Evolutionary conservation across 2,329 filamentous ascomycete genomes (phyloP).

Genomic region (Colletotrichum tamarilloi): DNA sequence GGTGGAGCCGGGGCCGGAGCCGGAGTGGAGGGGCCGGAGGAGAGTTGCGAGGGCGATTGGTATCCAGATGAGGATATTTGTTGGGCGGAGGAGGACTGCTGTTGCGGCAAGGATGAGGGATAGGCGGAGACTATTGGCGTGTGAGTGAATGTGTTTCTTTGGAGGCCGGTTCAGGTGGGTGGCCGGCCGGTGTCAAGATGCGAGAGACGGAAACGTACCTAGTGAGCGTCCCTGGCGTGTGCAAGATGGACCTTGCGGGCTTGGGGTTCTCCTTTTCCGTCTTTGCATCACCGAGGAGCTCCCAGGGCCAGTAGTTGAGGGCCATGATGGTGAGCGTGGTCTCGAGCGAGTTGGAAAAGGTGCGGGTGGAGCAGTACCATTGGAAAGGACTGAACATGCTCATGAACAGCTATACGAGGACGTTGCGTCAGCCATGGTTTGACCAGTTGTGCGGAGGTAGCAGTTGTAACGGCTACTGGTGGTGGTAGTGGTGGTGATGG

Average conservation of each 20-base stretch:
- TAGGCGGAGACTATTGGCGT: constrained; percentile 52
- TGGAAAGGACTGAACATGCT: constrained; percentile 88
- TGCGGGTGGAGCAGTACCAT: constrained; percentile 94
- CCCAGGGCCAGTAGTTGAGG: constrained; percentile 89
- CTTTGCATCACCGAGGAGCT: constrained; percentile 62
- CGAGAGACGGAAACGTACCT: not conserved
- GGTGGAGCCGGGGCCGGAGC: constrained; percentile 46
- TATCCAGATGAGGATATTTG: constrained; percentile 88
- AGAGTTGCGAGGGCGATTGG: constrained; percentile 65
- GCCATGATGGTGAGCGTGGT: constrained; percentile 86
- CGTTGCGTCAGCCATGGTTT: too few relatives aligned
- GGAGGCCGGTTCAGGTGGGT: too few relatives aligned
- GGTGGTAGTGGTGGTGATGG: too few relatives aligned
- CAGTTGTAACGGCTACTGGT: too few relatives aligned
- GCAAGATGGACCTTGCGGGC: constrained; percentile 42
- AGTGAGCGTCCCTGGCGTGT: constrained; percentile 44
- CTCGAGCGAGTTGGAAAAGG: constrained; percentile 94
- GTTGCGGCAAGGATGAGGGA: constrained; percentile 82
- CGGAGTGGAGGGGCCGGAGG: constrained; percentile 48
- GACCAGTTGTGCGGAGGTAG: too few relatives aligned
- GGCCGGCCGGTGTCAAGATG: not conserved
- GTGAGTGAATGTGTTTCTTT: not conserved
- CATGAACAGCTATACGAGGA: constrained; percentile 69
- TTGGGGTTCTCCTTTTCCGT: constrained; percentile 53
- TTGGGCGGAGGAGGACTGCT: constrained; percentile 88